A percentile compares a stretch with the other conserved stretches of the same genome.
Evolutionary conservation across 2,329 filamentous ascomycete genomes (phyloP).

Genomic region (Niveomyces coronatus): DNA sequence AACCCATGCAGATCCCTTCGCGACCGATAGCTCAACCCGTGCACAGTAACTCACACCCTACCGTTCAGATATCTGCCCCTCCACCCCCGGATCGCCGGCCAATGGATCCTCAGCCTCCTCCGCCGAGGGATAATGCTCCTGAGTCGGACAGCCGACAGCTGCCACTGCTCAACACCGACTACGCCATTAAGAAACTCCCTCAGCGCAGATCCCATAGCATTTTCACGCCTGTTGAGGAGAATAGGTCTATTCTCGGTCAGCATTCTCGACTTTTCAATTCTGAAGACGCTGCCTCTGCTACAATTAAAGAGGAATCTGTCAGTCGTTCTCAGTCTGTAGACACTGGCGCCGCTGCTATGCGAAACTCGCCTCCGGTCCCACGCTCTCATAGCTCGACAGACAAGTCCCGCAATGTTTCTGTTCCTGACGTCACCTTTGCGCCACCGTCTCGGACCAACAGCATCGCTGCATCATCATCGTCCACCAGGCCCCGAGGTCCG

Average conservation of each 20-base stretch:
- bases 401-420: conserved; percentile 45
- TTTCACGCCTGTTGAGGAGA: conserved; percentile 94
- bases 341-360: conserved; percentile 39
- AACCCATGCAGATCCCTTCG: conserved; percentile 13
- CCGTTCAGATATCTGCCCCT: conserved; percentile 20
- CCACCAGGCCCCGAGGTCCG: conserved; percentile 62
- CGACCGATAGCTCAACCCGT: conserved; percentile 16
- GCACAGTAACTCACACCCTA: conserved; percentile 13
- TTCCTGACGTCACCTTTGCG: conserved; percentile 53
- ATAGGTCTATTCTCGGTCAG: conserved; percentile 75
- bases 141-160: conserved; percentile 39
- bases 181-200: conserved; percentile 51
- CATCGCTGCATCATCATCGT: conserved; percentile 41
- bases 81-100: conserved; percentile 27
- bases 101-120: conserved; percentile 41
- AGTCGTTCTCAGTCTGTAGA: conserved; percentile 56
- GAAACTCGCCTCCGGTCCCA: conserved; percentile 46
- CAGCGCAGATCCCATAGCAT: conserved; percentile 83
- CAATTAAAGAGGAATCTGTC: conserved; percentile 26
- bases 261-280: conserved; percentile 62
- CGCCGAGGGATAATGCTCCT: conserved; percentile 38
- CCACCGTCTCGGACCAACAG: conserved; percentile 74
- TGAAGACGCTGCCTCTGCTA: conserved; percentile 38
- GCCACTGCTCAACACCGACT: conserved; percentile 39
- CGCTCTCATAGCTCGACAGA: conserved; percentile 34